A percentile compares a stretch with the other conserved stretches of the same genome.
Conservation (phyloP, 192 early-diverging fungal genomes). For the Mortierella antarctica region DNA sequence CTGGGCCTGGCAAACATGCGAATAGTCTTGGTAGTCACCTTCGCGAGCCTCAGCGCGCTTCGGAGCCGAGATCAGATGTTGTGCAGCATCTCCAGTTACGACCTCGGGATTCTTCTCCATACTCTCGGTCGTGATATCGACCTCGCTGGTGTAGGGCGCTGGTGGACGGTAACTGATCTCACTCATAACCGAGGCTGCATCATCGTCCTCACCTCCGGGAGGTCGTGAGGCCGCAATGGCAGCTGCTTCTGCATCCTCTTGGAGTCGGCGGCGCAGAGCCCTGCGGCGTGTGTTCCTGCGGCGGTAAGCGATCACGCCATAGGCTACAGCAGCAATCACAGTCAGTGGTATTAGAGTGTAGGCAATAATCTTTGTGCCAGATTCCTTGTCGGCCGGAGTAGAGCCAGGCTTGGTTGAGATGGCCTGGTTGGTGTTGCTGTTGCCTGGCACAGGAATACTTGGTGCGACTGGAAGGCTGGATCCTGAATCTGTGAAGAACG, state of each 20-base stretch:
- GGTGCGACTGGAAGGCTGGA: background rate
- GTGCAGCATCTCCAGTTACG: background rate
- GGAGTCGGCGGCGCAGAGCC: slow-evolving; percentile 14
- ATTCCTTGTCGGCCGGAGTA: background rate
- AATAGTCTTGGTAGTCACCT: slow-evolving; percentile 43
- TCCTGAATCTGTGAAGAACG: slow-evolving; percentile 12
- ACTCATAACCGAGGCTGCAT: slow-evolving; percentile 28
- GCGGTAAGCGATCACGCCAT: slow-evolving; percentile 41
- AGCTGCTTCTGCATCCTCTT: slow-evolving; percentile 26
- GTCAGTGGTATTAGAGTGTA: slow-evolving; percentile 35
- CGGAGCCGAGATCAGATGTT: slow-evolving; percentile 33
- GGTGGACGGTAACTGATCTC: slow-evolving; percentile 42
- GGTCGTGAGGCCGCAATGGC: background rate
- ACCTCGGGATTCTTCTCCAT: slow-evolving; percentile 18
- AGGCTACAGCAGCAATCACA: slow-evolving; percentile 24
- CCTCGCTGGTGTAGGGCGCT: slow-evolving; percentile 39
- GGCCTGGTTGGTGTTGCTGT: background rate
- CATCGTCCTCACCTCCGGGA: slow-evolving; percentile 2
- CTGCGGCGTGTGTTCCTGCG: slow-evolving; percentile 24
- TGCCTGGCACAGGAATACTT: background rate
- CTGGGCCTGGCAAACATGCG: slow-evolving; percentile 43
- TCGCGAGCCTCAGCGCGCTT: slow-evolving; percentile 30
- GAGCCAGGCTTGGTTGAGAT: background rate
- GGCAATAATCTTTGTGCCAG: slow-evolving; percentile 7
- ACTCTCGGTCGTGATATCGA: slow-evolving; percentile 34